phyloP scores from a whole-genome alignment of 2,329 filamentous ascomycete species.

The Cladosporium sp. region DNA sequence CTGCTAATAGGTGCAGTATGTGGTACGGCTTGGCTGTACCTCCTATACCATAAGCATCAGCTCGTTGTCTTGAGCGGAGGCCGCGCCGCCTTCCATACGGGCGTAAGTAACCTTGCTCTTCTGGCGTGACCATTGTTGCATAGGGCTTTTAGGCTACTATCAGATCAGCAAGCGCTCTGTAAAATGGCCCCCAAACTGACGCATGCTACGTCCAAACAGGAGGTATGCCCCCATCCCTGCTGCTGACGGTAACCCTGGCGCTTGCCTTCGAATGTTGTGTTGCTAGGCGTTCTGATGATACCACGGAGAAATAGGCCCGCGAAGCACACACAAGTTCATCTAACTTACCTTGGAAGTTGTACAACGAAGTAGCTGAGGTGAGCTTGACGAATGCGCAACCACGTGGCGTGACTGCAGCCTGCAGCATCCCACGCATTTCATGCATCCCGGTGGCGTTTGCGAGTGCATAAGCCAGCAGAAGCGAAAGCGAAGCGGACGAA shows the following conservation, averaged over 20 bases:
- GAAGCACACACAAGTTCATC: not conserved
- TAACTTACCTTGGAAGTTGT: not conserved
- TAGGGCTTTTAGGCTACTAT: not conserved
- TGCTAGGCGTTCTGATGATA: not conserved
- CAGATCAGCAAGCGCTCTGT: not conserved
- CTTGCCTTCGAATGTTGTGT: not conserved
- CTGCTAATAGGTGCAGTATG: not conserved
- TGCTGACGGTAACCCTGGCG: not conserved
- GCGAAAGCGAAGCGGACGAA: not conserved
- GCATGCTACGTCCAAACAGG: not conserved
- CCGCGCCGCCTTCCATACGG: not conserved
- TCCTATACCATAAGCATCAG: not conserved
- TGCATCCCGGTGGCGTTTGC: not conserved
- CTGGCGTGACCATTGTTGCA: not conserved
- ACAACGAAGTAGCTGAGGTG: not conserved
- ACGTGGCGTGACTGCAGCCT: not conserved
- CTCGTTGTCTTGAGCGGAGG: not conserved
- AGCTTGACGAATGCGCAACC: not conserved
- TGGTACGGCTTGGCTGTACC: not conserved
- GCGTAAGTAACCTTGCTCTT: not conserved
- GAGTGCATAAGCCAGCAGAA: not conserved
- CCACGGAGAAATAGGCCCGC: not conserved
- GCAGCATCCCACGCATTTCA: not conserved
- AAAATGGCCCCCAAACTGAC: not conserved
- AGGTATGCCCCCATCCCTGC: not conserved